Conservation (phyloP, 2,329 filamentous ascomycete genomes). For the Thelonectria blattea region DNA sequence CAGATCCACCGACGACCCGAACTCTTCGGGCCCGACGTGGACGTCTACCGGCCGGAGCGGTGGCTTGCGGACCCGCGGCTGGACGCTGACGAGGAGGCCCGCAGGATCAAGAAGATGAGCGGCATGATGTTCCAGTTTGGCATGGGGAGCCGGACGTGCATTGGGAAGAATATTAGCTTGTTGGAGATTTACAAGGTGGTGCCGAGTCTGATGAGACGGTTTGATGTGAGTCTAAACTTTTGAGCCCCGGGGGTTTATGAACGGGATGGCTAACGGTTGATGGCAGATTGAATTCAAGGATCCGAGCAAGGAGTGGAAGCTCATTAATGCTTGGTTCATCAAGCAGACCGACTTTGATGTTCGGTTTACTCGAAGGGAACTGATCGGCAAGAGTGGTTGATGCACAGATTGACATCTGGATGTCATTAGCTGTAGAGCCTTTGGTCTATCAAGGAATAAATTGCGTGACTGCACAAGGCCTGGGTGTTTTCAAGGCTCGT, state of each 20-base stretch:
- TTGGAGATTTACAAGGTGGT: slow-evolving; percentile 70
- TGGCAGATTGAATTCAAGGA: slow-evolving; percentile 60
- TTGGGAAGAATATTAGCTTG: slow-evolving; percentile 69
- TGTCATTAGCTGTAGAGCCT: neutral
- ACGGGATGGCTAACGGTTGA: slow-evolving; percentile 13
- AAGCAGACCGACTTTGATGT: slow-evolving; percentile 63
- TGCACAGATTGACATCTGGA: neutral
- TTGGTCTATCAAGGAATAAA: too few relatives aligned
- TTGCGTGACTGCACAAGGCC: too few relatives aligned
- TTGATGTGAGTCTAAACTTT: slow-evolving; percentile 25
- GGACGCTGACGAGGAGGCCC: slow-evolving; percentile 50
- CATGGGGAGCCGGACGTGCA: slow-evolving; percentile 73
- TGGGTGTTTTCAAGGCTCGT: too few relatives aligned
- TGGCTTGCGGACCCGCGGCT: slow-evolving; percentile 59
- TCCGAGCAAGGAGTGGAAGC: slow-evolving; percentile 61
- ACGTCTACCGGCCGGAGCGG: slow-evolving; percentile 71
- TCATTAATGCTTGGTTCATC: slow-evolving; percentile 68
- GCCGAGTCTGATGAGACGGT: slow-evolving; percentile 44
- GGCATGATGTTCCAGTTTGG: slow-evolving; percentile 64
- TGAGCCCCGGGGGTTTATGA: accelerated
- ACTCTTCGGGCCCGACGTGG: slow-evolving; percentile 72
- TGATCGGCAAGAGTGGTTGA: slow-evolving; percentile 41
- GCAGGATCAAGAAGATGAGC: slow-evolving; percentile 41
- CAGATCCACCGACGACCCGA: slow-evolving; percentile 72
- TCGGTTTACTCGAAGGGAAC: slow-evolving; percentile 50